These are phyloP conservation scores for Corynespora cassiicola DNA, from an alignment of 2,329 filamentous ascomycete genomes.

Conservation along the genomic window DNA sequence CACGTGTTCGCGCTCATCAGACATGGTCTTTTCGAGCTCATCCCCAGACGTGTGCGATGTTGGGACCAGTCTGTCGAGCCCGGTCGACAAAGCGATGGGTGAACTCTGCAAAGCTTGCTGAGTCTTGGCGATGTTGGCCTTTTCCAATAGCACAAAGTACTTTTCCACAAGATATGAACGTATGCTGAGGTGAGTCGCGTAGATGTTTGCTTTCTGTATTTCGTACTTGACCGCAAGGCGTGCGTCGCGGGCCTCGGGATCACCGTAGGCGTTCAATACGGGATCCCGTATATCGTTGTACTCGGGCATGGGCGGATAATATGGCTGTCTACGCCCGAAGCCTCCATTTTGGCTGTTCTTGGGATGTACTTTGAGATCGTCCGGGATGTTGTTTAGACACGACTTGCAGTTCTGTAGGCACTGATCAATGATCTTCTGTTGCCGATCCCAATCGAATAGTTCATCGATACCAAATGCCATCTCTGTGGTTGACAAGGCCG, in stretches of 20 bases:
- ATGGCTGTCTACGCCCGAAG: slow-evolving; percentile 35
- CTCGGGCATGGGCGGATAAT: slow-evolving; percentile 45
- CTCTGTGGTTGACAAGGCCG: slow-evolving; percentile 78
- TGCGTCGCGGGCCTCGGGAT: slow-evolving; percentile 41
- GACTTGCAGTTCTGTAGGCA: slow-evolving; percentile 74
- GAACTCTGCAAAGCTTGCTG: slow-evolving; percentile 50
- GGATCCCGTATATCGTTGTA: slow-evolving; percentile 38
- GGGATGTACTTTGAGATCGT: slow-evolving; percentile 67
- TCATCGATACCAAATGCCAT: slow-evolving; percentile 81
- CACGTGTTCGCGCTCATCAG: slow-evolving; percentile 78
- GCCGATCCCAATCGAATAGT: slow-evolving; percentile 77
- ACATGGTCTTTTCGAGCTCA: slow-evolving; percentile 69
- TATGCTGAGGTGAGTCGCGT: slow-evolving; percentile 80
- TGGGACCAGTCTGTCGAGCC: slow-evolving; percentile 37
- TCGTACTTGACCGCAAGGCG: slow-evolving; percentile 72
- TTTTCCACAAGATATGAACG: slow-evolving; percentile 86
- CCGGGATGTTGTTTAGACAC: slow-evolving; percentile 71
- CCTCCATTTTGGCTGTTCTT: slow-evolving; percentile 41
- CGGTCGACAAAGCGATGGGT: slow-evolving; percentile 26
- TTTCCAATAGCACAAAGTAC: slow-evolving; percentile 78
- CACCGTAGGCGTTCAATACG: slow-evolving; percentile 26
- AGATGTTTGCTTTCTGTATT: slow-evolving; percentile 91
- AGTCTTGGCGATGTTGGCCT: slow-evolving; percentile 56
- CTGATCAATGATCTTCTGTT: slow-evolving; percentile 74
- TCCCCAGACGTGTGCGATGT: slow-evolving; percentile 37